Evolutionary conservation across 2,329 filamentous ascomycete species (phyloP).

Genomic region (Aureobasidium sp.): DNA sequence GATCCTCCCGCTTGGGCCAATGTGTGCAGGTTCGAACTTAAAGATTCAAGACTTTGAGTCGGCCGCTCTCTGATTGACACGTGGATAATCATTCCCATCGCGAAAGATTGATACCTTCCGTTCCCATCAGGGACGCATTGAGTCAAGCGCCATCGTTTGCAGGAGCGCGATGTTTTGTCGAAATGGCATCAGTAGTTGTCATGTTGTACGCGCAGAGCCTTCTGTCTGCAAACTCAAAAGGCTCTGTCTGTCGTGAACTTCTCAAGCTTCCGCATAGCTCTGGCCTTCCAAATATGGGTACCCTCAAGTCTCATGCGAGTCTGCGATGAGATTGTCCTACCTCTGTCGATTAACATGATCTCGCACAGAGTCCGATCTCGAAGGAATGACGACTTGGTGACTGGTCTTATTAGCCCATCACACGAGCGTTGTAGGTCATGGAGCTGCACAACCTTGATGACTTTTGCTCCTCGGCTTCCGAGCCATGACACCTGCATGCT

Average conservation of each 20-base stretch:
- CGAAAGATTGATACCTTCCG: neutral
- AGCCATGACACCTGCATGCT: neutral
- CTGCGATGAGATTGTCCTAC: too few relatives aligned
- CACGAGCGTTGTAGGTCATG: too few relatives aligned
- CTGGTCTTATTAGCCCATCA: too few relatives aligned
- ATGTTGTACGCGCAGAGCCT: too few relatives aligned
- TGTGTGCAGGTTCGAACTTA: neutral
- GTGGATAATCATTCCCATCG: neutral
- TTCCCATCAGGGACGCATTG: neutral
- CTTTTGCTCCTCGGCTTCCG: neutral
- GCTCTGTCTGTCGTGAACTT: neutral
- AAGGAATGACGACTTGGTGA: too few relatives aligned
- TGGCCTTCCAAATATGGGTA: neutral
- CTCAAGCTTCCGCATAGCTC: neutral
- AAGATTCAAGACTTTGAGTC: neutral
- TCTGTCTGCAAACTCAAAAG: neutral
- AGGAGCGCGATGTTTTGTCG: neutral
- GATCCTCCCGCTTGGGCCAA: neutral
- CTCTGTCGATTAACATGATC: too few relatives aligned
- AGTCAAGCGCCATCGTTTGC: neutral
- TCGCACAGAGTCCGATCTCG: too few relatives aligned
- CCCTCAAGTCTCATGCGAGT: neutral
- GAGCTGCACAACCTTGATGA: too few relatives aligned
- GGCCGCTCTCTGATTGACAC: neutral
- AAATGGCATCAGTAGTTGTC: too few relatives aligned